Base-by-base conservation (phyloP, 139 green algal species). In the Picochlorum sp. region DNA sequence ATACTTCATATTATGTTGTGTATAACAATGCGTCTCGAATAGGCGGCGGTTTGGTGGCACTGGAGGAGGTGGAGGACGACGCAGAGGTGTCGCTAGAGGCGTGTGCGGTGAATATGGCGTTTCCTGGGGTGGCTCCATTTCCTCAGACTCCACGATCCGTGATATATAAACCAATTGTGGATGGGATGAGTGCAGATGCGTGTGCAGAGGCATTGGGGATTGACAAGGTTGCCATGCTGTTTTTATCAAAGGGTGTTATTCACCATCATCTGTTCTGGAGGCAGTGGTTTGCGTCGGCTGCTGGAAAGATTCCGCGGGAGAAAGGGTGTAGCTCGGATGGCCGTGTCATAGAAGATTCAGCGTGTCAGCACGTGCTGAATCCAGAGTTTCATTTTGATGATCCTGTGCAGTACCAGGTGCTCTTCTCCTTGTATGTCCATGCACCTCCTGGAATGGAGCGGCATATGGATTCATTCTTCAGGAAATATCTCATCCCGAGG, bases 341-440 rank as follows among this genome's bases (percentile, higher is more conserved):
- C 2, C 0, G n/a, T 24, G 47, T 21, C 11, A 54, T 54, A 14
- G 16, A 54, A 54, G 6, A 54, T 26, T 7, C n/a, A 20, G 16
- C n/a, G 11, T 54, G 47, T 2, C 16, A 54, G 47, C 47, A 20
- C 8, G 2, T 54, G 11, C 5, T 54, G 47, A 9, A 54, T 26
- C 7, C 16, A 18, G 47, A 54, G n/a, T 34, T 59, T 28, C 7
- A 15, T 37, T 59, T 34, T 34, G 41, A 54, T 60, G 34, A 47
- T 63, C 11, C 18, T 15, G 6, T 18, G 13, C 20, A 59, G 1
- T 9, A 49, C 28, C 75, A 81, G 62, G 55, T 75, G 34, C 60
- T 81, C 1, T 81, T 77, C 49, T 70, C 50, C 2, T 23, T 81
- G 44, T 79, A 81, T 31, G 50, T 76, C n/a, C 75, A 81, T 49